These are phyloP conservation scores for Geranium rotundifolium DNA, from an alignment of 345 rosid species.

Conservation along the genomic window DNA sequence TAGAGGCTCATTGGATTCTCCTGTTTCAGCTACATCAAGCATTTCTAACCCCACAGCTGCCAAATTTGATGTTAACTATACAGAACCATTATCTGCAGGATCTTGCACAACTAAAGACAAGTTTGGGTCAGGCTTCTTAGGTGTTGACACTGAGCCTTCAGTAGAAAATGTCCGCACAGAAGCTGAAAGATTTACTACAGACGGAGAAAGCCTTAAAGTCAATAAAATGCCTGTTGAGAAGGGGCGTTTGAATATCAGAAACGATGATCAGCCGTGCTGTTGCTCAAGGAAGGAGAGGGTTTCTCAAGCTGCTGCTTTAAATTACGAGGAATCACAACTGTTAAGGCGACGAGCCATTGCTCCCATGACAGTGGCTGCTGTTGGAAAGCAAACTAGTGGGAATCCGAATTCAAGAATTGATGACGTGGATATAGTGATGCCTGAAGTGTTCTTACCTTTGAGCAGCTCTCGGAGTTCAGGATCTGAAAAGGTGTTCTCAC, in stretches of 20 bases:
- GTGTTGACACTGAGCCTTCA: constrained; percentile 19
- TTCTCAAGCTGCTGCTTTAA: constrained; percentile 30
- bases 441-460: constrained; percentile 21
- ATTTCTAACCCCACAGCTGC: constrained; percentile 51
- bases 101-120: constrained; percentile 25
- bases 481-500: constrained; percentile 27
- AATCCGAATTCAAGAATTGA: constrained; percentile 12
- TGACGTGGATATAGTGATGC: constrained; percentile 25
- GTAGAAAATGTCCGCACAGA: constrained; percentile 15
- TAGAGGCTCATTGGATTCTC: constrained; percentile 75
- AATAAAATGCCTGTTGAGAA: constrained; percentile 26
- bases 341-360: constrained; percentile 42
- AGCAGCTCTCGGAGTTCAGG: constrained; percentile 23
- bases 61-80: constrained; percentile 26
- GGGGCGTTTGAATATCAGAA: constrained; percentile 30
- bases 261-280: constrained; percentile 63
- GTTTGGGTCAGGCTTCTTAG: constrained; percentile 20
- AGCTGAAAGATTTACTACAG: constrained; percentile 15
- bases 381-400: constrained; percentile 18
- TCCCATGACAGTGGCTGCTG: constrained; percentile 23
- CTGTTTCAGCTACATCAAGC: constrained; percentile 61
- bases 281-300: constrained; percentile 79
- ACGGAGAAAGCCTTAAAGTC: constrained; percentile 25
- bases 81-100: constrained; percentile 26
- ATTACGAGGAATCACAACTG: constrained; percentile 48